A percentile compares a stretch with the other conserved stretches of the same genome.
These are phyloP conservation scores for Apiotrichum montevideense DNA, from an alignment of 1,284 basidiomycete genomes.

Conservation along the genomic window DNA sequence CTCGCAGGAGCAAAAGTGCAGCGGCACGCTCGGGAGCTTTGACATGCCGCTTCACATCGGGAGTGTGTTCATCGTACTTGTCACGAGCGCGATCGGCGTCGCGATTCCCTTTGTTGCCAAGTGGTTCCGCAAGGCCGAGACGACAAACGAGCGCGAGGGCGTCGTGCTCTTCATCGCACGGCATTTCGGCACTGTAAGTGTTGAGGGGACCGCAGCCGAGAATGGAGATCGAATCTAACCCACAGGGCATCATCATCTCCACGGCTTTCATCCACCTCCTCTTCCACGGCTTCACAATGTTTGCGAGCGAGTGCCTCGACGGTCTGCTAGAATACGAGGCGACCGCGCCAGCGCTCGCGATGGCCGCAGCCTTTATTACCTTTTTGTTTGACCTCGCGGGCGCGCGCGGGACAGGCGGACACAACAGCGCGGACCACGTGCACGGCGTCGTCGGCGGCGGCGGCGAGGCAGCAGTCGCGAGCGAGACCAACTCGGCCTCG, in stretches of 20 bases:
- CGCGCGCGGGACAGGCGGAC: conserved; percentile 14
- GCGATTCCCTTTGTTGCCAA: conserved; percentile 36
- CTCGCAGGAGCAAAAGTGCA: conserved; percentile 37
- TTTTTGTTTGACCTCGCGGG: conserved; percentile 44
- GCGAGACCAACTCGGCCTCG: background rate
- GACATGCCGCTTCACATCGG: conserved; percentile 47
- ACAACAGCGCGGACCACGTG: background rate
- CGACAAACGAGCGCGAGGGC: conserved; percentile 16
- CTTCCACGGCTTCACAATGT: conserved; percentile 47
- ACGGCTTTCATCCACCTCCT: conserved; percentile 50
- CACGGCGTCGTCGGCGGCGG: conserved; percentile 13
- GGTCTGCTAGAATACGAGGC: conserved; percentile 47
- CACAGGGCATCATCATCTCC: conserved; percentile 46
- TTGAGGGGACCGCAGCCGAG: background rate
- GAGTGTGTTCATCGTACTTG: conserved; percentile 47
- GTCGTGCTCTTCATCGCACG: conserved; percentile 43
- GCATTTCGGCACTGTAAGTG: conserved; percentile 33
- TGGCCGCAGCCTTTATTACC: conserved; percentile 38
- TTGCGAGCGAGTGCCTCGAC: conserved; percentile 44
- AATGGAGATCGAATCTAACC: background rate
- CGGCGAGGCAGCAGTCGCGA: background rate
- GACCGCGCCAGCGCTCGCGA: conserved; percentile 45
- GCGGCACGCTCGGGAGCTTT: conserved; percentile 39
- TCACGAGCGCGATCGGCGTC: conserved; percentile 42
- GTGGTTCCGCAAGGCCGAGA: conserved; percentile 13